These are phyloP conservation scores for Komagataella mondaviorum DNA, from an alignment of 805 yeast species.

Conservation along the genomic window DNA sequence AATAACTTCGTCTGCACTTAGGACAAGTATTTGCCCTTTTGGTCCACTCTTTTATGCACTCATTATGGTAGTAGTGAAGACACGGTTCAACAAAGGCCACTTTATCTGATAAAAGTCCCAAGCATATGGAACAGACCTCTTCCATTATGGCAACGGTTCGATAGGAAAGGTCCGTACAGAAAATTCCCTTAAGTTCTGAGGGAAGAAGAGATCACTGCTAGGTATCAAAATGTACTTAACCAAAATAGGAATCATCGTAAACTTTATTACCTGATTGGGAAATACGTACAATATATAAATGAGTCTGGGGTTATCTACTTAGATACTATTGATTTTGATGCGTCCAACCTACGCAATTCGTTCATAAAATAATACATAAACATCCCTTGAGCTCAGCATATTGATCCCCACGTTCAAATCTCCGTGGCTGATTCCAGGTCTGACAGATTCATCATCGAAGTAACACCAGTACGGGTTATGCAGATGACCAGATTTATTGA, in stretches of 20 bases:
- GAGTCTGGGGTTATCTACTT: too few relatives aligned
- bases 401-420: conserved; percentile 22
- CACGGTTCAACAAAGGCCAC: conserved; percentile 12
- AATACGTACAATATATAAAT: too few relatives aligned
- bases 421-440: conserved; percentile 31
- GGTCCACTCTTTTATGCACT: conserved; percentile 21
- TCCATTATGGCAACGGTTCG: not conserved
- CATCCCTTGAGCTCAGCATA: conserved; percentile 39
- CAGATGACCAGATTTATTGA: conserved; percentile 29
- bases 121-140: not conserved
- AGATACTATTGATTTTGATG: not conserved
- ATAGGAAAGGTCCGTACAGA: not conserved
- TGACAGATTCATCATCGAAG: conserved; percentile 59
- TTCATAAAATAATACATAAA: conserved; percentile 56
- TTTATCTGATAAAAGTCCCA: not conserved
- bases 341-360: not conserved
- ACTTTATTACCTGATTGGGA: not conserved
- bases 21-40: conserved; percentile 22
- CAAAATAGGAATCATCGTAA: not conserved
- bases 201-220: not conserved
- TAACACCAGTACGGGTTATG: conserved; percentile 51
- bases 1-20: conserved; percentile 12
- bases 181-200: not conserved
- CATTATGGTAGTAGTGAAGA: conserved; percentile 19
- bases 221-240: not conserved